These are phyloP conservation scores for Podaxis rugospora DNA, from an alignment of 768 basidiomycete genomes.

Conservation along the genomic window DNA sequence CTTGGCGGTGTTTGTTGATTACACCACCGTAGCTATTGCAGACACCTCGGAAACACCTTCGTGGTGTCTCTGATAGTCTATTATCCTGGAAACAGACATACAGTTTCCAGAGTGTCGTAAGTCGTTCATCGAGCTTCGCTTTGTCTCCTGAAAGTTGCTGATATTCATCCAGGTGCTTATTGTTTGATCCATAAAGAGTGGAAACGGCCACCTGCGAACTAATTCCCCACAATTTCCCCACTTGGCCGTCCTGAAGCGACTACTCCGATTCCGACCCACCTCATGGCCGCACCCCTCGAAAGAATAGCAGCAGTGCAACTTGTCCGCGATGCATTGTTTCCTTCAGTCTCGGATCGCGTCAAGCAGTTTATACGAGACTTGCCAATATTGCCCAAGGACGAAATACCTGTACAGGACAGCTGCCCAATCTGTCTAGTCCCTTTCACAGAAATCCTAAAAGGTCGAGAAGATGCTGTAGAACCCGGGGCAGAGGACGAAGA, in stretches of 20 bases:
- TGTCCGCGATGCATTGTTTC: constrained; percentile 18
- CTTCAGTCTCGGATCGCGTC: constrained; percentile 26
- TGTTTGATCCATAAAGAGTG: not conserved
- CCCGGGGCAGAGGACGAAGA: constrained; percentile 9
- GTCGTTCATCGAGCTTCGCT: not conserved
- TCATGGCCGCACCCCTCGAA: not conserved
- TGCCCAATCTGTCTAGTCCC: constrained; percentile 65
- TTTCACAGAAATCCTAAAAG: constrained; percentile 42
- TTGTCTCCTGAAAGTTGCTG: not conserved
- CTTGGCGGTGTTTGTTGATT: constrained; percentile 16
- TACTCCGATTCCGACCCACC: not conserved
- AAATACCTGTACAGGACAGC: constrained; percentile 43
- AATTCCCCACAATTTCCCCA: not conserved
- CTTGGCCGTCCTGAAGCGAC: not conserved
- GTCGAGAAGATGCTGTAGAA: constrained; percentile 15
- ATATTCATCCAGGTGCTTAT: not conserved
- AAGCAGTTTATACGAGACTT: constrained; percentile 36
- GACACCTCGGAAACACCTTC: not conserved
- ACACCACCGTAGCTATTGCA: not conserved
- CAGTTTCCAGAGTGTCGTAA: not conserved
- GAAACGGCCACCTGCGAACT: not conserved
- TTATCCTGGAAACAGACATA: not conserved
- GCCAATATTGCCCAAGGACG: constrained; percentile 34
- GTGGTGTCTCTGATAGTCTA: not conserved
- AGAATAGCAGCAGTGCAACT: constrained; percentile 19